phyloP scores from a whole-genome alignment of 768 basidiomycete genomes.

The Suillus luteus region DNA sequence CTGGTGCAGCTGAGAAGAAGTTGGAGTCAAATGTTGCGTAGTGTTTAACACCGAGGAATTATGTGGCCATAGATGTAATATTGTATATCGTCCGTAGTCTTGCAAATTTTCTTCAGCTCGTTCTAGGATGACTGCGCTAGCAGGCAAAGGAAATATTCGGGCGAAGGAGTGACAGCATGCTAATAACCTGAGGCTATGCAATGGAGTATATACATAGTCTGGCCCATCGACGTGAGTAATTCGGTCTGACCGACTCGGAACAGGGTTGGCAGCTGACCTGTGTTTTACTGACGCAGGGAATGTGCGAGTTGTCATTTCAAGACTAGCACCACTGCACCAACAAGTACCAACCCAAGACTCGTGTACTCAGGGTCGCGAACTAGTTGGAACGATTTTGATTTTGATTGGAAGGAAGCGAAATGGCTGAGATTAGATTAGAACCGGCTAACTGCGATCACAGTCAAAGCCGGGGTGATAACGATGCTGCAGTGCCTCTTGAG shows the following conservation, averaged over 20 bases:
- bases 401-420: background rate
- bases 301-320: background rate
- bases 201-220: too few relatives aligned
- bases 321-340: too few relatives aligned
- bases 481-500: slow-evolving; percentile 3
- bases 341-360: too few relatives aligned
- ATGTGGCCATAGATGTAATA: background rate
- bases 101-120: background rate
- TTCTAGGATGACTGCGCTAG: background rate
- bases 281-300: too few relatives aligned
- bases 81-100: background rate
- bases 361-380: background rate
- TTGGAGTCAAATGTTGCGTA: slow-evolving; percentile 12
- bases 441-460: slow-evolving; percentile 5
- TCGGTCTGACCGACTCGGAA: too few relatives aligned
- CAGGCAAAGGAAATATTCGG: background rate
- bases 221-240: too few relatives aligned
- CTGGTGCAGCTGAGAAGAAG: slow-evolving; percentile 4
- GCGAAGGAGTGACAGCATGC: too few relatives aligned
- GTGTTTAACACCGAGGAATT: background rate
- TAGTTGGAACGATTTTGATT: background rate
- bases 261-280: too few relatives aligned
- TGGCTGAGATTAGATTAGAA: background rate
- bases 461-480: slow-evolving; percentile 11
- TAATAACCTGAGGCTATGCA: too few relatives aligned